Evolutionary conservation across 2,329 filamentous ascomycete species (phyloP), one percentile per base, ranked within the genome.

Genomic region (Claviceps arundinis): DNA sequence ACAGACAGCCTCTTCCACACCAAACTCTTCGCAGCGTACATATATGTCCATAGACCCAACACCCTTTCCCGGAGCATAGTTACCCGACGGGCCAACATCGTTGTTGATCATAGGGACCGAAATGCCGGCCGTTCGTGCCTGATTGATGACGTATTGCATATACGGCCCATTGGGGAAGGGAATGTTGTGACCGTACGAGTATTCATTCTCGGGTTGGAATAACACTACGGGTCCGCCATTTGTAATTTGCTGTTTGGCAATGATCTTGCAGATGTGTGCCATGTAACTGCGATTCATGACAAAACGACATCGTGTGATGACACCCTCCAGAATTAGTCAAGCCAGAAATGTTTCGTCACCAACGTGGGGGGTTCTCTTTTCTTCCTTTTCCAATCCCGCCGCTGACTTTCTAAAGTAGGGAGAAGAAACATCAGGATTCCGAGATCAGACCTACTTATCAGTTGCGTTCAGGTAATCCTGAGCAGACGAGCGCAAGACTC

Each of bases 201-300:
- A 90, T 64, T 93, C 88, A 56, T 93, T 94, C 64, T 94, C 88
- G 0, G 85, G 83, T 63, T 94, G 88, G 43, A 85, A 76, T 1
- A 91, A 69, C 54, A 94, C 87, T 7, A 94, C 75, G 0, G 87
- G 87, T 0, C 88, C 88, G 0, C 85, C 87, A 50, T 90, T 87
- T 1, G 86, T 91, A 60, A 94, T 90, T 60, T 93, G 87, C 0
- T 79, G 81, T 51, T 81, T 78, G 4, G 87, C 84, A 57, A 94
- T 83, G 8, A 82, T 80, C 13, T 73, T 73, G 26, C 77, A 78
- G 48, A 90, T 75, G 8, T 80, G 72, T 6, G 72, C 65, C 56
- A 81, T 75, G 57, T 89, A 87, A 56, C 75, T 78, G 51, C 9
- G 16, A 6, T 30, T 9, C 34, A 26, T 45, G 5, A 11, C 17